Percentiles rank a stretch among this genome's conserved stretches.
These are phyloP conservation scores for Mycena vitilis DNA, from an alignment of 768 basidiomycete species.

Conservation along the genomic window DNA sequence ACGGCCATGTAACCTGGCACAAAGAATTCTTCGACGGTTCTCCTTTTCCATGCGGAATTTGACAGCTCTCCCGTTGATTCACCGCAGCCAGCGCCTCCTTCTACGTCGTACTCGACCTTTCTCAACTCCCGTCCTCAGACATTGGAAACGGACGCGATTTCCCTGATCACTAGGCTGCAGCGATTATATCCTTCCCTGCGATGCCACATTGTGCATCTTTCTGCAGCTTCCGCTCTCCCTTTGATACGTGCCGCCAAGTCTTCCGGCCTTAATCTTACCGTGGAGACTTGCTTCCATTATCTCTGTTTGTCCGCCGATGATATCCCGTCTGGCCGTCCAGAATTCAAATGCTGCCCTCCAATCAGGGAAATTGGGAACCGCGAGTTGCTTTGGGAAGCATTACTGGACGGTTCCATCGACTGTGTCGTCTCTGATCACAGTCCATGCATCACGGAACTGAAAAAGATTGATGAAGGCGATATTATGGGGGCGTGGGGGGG, in stretches of 20 bases:
- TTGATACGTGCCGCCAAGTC: slow-evolving; percentile 76
- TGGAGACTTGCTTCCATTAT: slow-evolving; percentile 99
- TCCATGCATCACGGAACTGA: slow-evolving; percentile 87
- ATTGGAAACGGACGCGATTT: slow-evolving; percentile 86
- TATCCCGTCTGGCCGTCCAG: slow-evolving; percentile 80
- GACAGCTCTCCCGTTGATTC: slow-evolving; percentile 45
- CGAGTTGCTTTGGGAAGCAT: slow-evolving; percentile 82
- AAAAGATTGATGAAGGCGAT: slow-evolving; percentile 80
- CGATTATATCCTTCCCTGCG: slow-evolving; percentile 72
- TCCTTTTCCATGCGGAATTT: slow-evolving; percentile 95
- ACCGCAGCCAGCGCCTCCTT: slow-evolving; percentile 32
- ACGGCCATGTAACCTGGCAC: slow-evolving; percentile 9
- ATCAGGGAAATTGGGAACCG: slow-evolving; percentile 82
- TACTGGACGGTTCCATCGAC: slow-evolving; percentile 87
- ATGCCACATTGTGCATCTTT: slow-evolving; percentile 96
- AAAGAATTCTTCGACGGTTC: slow-evolving; percentile 76
- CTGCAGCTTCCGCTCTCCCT: slow-evolving; percentile 85
- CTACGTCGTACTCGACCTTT: slow-evolving; percentile 81
- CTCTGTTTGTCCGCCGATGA: slow-evolving; percentile 78
- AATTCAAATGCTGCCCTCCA: slow-evolving; percentile 98
- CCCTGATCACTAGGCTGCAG: slow-evolving; percentile 77
- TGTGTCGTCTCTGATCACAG: slow-evolving; percentile 97
- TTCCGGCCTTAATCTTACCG: slow-evolving; percentile 78
- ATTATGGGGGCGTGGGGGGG: slow-evolving; percentile 96
- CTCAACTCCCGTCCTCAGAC: slow-evolving; percentile 84